Evolutionary conservation across 768 basidiomycete species (phyloP).

Genomic region (Lactarius hengduanensis): DNA sequence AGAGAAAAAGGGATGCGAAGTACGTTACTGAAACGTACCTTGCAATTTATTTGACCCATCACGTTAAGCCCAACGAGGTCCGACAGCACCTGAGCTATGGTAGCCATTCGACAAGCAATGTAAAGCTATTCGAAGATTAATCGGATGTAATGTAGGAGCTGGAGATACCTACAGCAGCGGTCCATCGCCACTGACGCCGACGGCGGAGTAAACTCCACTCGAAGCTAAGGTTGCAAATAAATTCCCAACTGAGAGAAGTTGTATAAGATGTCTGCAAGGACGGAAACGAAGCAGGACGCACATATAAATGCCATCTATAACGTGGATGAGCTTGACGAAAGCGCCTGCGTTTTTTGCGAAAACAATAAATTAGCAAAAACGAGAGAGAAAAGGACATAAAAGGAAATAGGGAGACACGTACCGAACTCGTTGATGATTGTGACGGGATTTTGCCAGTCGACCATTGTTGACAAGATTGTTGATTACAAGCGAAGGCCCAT

Average conservation of each 20-base stretch:
- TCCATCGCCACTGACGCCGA: constrained; percentile 27
- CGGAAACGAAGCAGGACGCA: background rate
- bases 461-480: constrained; percentile 11
- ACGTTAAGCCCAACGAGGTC: constrained; percentile 24
- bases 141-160: background rate
- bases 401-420: background rate
- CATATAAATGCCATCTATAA: constrained; percentile 26
- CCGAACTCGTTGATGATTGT: constrained; percentile 13
- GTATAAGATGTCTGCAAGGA: background rate
- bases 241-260: constrained; percentile 23
- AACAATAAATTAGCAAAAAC: too few species aligned
- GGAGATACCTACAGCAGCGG: constrained; percentile 11
- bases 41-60: constrained; percentile 17
- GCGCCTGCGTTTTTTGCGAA: constrained; percentile 6
- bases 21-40: background rate
- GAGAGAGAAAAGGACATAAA: background rate
- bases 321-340: constrained; percentile 25
- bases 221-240: constrained; percentile 22
- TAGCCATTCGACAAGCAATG: constrained; percentile 14
- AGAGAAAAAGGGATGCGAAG: background rate
- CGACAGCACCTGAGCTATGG: constrained; percentile 9
- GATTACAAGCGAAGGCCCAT: background rate
- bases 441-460: constrained; percentile 24
- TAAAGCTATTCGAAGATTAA: constrained; percentile 18
- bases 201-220: constrained; percentile 20